Evolutionary conservation across 1,284 basidiomycete genomes (phyloP).

Genomic region (Fomitiporia mediterranea): DNA sequence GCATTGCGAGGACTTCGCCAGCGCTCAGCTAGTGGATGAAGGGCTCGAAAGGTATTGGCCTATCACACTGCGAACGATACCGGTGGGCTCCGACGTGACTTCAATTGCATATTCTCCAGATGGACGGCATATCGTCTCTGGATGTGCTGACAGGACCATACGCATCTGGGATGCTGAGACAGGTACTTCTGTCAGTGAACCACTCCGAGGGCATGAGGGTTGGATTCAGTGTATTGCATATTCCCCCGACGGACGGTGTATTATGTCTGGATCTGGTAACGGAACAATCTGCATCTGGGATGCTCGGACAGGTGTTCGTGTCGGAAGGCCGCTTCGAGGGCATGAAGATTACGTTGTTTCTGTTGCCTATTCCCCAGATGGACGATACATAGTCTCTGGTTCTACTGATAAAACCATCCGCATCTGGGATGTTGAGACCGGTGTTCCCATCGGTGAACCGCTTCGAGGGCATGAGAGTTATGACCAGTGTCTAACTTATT

Average conservation of each 20-base stretch:
- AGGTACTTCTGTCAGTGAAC: background rate
- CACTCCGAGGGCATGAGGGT: background rate
- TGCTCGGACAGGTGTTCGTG: background rate
- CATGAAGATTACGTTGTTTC: background rate
- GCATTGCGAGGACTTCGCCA: background rate
- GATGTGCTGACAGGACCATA: slow-evolving; percentile 6
- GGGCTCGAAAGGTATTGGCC: no score
- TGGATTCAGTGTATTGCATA: background rate
- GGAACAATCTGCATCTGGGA: slow-evolving; percentile 8
- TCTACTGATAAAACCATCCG: slow-evolving; percentile 94
- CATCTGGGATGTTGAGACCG: slow-evolving; percentile 79
- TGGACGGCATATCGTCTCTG: slow-evolving; percentile 10
- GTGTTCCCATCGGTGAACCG: background rate
- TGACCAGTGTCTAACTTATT: slow-evolving; percentile 22
- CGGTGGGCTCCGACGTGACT: background rate
- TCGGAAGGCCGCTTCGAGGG: background rate
- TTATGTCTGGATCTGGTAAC: slow-evolving; percentile 16
- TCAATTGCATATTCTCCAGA: slow-evolving; percentile 11
- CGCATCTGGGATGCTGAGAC: slow-evolving; percentile 11
- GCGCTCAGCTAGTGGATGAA: no score
- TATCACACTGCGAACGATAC: background rate
- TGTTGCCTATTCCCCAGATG: slow-evolving; percentile 68
- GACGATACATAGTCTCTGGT: slow-evolving; percentile 86
- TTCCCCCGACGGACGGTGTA: slow-evolving; percentile 8
- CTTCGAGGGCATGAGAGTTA: slow-evolving; percentile 17